Base-by-base conservation (phyloP, 1,284 basidiomycete species). In the Cutaneotrichosporon mucoides region DNA sequence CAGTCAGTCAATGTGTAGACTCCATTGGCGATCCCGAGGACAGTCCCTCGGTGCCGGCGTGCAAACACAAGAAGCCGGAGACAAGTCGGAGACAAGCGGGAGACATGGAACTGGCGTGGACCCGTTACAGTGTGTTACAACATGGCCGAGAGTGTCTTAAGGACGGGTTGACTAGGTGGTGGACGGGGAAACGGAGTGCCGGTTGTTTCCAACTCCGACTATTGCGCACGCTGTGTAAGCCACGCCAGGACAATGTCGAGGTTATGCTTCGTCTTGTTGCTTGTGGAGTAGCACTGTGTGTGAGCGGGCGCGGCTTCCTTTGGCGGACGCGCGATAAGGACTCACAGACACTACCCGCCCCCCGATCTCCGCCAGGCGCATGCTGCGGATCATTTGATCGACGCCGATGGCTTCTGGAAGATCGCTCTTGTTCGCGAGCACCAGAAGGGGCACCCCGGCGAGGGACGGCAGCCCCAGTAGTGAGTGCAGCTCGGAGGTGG, bases 381-480 rank as follows among this genome's bases (percentile, higher is more conserved):
- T 81, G 57, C 85, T 84, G 42, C 82, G 82, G 61, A 98, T 94
- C 53, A 98, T 81, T 61, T 96, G 90, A 68, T 93, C 90, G 1
- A 94, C 89, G 10, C 85, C 79, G 1, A 88, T 86, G 60, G 92
- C 90, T 10, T 82, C 85, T 2, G 87, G 83, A 2, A 98, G 69
- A 72, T 98, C 95, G 71, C 92, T 96, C 82, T 99, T 99, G 79
- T 97, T 98, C 1, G 92, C 95, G 33, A 98, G 82, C 57, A 98
- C 92, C 12, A 98, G 84, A 42, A 98, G 76, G 1, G 94, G 94
- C 2, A 96, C 91, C 0, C 88, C 87, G 1, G 79, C 75, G 24
- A 98, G 83, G 33, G 84, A 84, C 0, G 87, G 83, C 46, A 92
- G 85, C 10, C 84, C 81, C 24, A 98, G 82, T 3, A 98, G 81